Conservation (phyloP, 768 basidiomycete genomes). For the Kondoa malvinella region DNA sequence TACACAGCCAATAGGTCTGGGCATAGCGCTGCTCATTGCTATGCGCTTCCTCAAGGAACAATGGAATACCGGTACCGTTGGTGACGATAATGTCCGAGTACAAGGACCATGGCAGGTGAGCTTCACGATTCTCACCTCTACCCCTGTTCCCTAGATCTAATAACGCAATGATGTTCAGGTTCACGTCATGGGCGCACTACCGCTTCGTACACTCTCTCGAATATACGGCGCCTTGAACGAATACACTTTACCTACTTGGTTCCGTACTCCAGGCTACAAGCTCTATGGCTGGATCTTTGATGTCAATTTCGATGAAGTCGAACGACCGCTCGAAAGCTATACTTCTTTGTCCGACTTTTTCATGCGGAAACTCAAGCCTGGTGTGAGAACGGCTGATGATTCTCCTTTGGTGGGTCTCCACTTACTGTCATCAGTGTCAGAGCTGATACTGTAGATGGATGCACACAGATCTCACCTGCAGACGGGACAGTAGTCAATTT, state of each 20-base stretch:
- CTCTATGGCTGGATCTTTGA: slow-evolving; percentile 77
- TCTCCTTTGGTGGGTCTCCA: slow-evolving; percentile 46
- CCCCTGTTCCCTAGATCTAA: neutral
- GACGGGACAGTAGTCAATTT: slow-evolving; percentile 87
- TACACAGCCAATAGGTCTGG: slow-evolving; percentile 19
- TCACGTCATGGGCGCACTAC: slow-evolving; percentile 88
- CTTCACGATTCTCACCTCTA: slow-evolving; percentile 8
- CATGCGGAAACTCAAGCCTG: slow-evolving; percentile 68
- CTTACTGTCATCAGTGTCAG: neutral
- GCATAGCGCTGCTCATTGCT: slow-evolving; percentile 26
- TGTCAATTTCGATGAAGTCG: slow-evolving; percentile 80
- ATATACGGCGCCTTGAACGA: slow-evolving; percentile 94
- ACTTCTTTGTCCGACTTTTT: slow-evolving; percentile 87
- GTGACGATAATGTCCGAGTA: slow-evolving; percentile 28
- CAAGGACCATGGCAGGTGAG: slow-evolving; percentile 87
- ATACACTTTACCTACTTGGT: slow-evolving; percentile 81
- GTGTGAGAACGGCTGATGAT: slow-evolving; percentile 53
- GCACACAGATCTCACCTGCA: slow-evolving; percentile 64
- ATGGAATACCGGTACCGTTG: neutral
- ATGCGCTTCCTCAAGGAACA: slow-evolving; percentile 24
- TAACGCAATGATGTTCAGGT: slow-evolving; percentile 39
- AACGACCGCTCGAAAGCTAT: slow-evolving; percentile 57
- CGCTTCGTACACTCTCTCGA: slow-evolving; percentile 84
- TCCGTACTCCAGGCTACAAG: slow-evolving; percentile 74
- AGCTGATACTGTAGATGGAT: neutral